These are phyloP conservation scores for Diospyros kaki DNA, from an alignment of 148 eudicot species.

Conservation along the genomic window DNA sequence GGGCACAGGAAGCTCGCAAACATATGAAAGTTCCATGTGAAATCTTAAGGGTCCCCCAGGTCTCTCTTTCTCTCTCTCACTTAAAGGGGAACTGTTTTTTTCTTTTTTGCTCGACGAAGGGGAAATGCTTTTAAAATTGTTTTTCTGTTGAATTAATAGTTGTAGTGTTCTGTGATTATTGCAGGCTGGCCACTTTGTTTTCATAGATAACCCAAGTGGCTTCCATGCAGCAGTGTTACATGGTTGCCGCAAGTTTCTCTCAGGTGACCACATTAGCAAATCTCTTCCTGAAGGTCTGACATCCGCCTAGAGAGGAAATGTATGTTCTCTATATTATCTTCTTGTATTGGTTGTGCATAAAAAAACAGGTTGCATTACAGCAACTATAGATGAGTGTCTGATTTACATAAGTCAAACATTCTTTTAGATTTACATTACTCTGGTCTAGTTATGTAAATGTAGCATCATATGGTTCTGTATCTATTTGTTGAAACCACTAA, in stretches of 20 bases:
- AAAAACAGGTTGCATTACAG: not conserved
- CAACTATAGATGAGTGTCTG: not conserved
- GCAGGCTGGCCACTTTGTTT: conserved; percentile 72
- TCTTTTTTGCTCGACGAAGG: not conserved
- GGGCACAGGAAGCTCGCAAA: conserved; percentile 86
- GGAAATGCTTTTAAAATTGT: not conserved
- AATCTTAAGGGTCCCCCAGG: conserved; percentile 90
- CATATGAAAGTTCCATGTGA: conserved; percentile 90
- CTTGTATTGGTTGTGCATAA: not conserved
- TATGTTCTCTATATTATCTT: not conserved
- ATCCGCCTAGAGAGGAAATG: conserved; percentile 33
- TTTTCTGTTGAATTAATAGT: not conserved
- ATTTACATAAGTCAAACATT: not conserved
- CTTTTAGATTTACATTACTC: not conserved
- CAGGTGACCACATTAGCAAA: conserved; percentile 40
- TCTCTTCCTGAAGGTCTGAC: conserved; percentile 67
- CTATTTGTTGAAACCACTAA: not conserved
- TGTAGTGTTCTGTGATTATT: conserved; percentile 11
- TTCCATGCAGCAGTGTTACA: conserved; percentile 83
- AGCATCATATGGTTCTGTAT: not conserved
- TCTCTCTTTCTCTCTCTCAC: conserved; percentile 26
- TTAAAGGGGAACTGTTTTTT: not conserved
- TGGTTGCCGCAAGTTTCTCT: conserved; percentile 70
- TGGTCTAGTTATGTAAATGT: not conserved
- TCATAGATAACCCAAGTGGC: conserved; percentile 64